Conservation (phyloP, 768 basidiomycete species). For the Hirschioporus abietinus region DNA sequence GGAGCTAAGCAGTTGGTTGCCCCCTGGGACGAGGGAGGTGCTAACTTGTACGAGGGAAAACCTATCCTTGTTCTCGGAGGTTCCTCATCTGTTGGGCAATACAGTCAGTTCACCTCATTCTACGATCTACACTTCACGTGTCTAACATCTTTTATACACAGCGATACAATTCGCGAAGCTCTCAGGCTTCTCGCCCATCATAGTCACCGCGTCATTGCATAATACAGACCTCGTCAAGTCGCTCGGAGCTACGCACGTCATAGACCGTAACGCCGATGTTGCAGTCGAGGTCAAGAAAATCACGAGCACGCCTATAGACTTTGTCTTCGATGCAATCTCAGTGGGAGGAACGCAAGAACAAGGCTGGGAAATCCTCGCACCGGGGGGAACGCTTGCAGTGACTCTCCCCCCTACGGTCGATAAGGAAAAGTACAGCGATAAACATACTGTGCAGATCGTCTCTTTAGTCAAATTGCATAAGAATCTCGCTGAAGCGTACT, state of each 20-base stretch:
- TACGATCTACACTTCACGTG: background rate
- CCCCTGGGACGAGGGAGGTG: constrained; percentile 22
- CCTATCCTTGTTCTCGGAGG: constrained; percentile 29
- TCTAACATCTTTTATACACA: constrained; percentile 9
- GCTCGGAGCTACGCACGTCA: constrained; percentile 20
- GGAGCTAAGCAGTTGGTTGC: constrained; percentile 15
- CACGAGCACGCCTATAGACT: constrained; percentile 12
- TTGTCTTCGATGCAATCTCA: constrained; percentile 16
- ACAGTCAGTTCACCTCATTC: constrained; percentile 14
- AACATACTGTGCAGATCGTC: background rate
- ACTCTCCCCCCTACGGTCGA: constrained; percentile 7
- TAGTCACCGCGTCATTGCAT: constrained; percentile 14
- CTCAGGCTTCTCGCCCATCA: constrained; percentile 19
- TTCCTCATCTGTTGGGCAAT: constrained; percentile 24
- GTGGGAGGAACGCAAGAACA: constrained; percentile 11
- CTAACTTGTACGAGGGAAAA: constrained; percentile 25
- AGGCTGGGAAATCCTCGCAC: constrained; percentile 13
- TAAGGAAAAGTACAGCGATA: constrained; percentile 1
- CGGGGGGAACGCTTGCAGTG: constrained; percentile 13
- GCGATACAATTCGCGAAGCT: constrained; percentile 18
- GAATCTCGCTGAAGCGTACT: background rate
- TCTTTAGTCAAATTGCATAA: background rate
- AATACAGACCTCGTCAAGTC: constrained; percentile 16
- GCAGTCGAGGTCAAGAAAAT: constrained; percentile 16
- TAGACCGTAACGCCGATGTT: constrained; percentile 13